Percentiles rank a stretch among this genome's conserved stretches.
Evolutionary conservation across 208 protist genomes (phyloP).

Genomic region (Balamuthia mandrillaris): DNA sequence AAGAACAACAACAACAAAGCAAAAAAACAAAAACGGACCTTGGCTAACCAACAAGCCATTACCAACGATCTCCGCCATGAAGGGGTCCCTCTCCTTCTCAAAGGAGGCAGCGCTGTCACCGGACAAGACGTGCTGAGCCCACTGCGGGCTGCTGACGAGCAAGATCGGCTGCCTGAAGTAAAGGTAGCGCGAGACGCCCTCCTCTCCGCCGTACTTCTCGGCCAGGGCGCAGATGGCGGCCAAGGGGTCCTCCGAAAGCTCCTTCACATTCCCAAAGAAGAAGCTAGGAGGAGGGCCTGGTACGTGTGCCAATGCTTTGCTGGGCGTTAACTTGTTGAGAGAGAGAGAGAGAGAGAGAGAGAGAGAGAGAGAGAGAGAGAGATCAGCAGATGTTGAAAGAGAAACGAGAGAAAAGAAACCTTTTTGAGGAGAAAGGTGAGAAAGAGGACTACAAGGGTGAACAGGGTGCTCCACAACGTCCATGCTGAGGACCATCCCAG

Average conservation of each 20-base stretch:
- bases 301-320: not conserved
- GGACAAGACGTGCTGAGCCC: not conserved
- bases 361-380: no score
- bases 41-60: slow-evolving; percentile 30
- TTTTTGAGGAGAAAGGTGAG: no score
- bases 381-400: no score
- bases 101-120: not conserved
- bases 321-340: no score
- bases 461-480: no score
- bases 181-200: not conserved
- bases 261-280: not conserved
- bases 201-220: not conserved
- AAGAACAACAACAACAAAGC: no score
- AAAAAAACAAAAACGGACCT: not conserved
- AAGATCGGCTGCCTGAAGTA: slow-evolving; percentile 21
- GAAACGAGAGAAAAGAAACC: no score
- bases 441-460: no score
- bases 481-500: no score
- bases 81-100: slow-evolving; percentile 30
- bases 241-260: not conserved
- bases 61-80: not conserved
- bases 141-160: not conserved
- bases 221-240: not conserved
- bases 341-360: no score
- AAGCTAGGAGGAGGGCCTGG: not conserved